These are phyloP conservation scores for Aspergillus sclerotiicarbonarius DNA, from an alignment of 495 filamentous ascomycete genomes.

Conservation along the genomic window DNA sequence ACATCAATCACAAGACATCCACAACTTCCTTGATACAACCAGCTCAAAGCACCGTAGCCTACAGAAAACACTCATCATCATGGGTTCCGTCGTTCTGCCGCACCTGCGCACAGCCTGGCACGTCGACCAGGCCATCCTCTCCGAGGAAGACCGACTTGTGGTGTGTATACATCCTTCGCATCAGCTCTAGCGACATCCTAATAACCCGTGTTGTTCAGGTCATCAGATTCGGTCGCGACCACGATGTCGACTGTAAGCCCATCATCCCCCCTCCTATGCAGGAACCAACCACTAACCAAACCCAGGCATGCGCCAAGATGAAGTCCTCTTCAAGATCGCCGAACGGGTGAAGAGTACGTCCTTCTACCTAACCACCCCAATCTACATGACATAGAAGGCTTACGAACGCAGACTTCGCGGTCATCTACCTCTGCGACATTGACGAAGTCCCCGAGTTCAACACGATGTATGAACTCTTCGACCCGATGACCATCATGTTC, in stretches of 20 bases:
- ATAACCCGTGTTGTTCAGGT: conserved; percentile 8
- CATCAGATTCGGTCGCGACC: conserved; percentile 86
- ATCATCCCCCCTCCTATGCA: not conserved
- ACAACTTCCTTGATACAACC: not conserved
- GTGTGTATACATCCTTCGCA: conserved; percentile 36
- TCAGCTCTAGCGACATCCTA: not conserved
- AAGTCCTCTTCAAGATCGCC: conserved; percentile 77
- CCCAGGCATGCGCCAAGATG: conserved; percentile 83
- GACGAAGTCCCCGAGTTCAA: conserved; percentile 97
- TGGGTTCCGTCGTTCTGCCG: conserved; percentile 91
- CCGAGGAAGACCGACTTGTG: conserved; percentile 93
- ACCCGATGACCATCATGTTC: conserved; percentile 75
- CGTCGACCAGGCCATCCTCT: conserved; percentile 89
- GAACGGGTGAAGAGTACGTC: conserved; percentile 45
- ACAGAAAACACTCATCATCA: conserved; percentile 32
- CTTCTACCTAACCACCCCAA: too few relatives aligned
- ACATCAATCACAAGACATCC: not conserved
- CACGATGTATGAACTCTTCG: conserved; percentile 83
- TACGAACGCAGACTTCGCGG: conserved; percentile 52
- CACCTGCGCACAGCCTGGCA: conserved; percentile 94
- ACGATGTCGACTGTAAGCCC: conserved; percentile 57
- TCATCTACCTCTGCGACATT: conserved; percentile 95
- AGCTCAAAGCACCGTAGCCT: not conserved
- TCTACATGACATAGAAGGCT: not conserved
- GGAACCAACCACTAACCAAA: conserved; percentile 18